phyloP scores from a whole-genome alignment of 2,329 filamentous ascomycete genomes.

The Elsinoe necatrix region DNA sequence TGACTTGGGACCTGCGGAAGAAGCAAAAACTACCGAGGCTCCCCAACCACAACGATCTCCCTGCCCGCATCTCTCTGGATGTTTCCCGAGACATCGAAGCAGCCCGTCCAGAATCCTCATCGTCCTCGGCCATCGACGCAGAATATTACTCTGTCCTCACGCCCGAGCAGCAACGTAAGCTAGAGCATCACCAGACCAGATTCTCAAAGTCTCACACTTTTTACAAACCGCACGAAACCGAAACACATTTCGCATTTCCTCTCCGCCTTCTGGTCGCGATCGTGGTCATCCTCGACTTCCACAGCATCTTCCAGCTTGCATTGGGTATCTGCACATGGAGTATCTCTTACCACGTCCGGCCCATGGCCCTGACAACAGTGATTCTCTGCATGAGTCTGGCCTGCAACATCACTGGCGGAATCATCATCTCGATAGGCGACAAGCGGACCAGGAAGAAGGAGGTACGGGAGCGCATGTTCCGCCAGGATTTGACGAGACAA shows the following conservation, averaged over 20 bases:
- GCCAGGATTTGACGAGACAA: slow-evolving; percentile 64
- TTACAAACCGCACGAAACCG: slow-evolving; percentile 81
- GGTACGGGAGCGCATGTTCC: slow-evolving; percentile 65
- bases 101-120: not conserved
- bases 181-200: slow-evolving; percentile 70
- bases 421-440: slow-evolving; percentile 70
- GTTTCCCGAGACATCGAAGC: slow-evolving; percentile 20
- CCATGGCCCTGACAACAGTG: slow-evolving; percentile 65
- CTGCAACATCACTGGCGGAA: slow-evolving; percentile 66
- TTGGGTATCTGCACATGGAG: slow-evolving; percentile 72
- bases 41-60: slow-evolving; percentile 61
- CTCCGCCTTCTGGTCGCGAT: slow-evolving; percentile 65
- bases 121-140: slow-evolving; percentile 18
- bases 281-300: slow-evolving; percentile 69
- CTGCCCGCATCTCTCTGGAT: slow-evolving; percentile 29
- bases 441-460: slow-evolving; percentile 76
- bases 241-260: slow-evolving; percentile 73
- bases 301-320: slow-evolving; percentile 71
- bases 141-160: slow-evolving; percentile 51
- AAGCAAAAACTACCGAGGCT: slow-evolving; percentile 54
- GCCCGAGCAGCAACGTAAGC: slow-evolving; percentile 54
- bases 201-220: slow-evolving; percentile 78
- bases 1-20: slow-evolving; percentile 56
- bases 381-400: slow-evolving; percentile 73
- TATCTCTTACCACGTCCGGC: slow-evolving; percentile 61